A percentile compares a stretch with the other conserved stretches of the same genome.
phyloP scores from a whole-genome alignment of 148 eudicot genomes.

The Drosera capensis region DNA sequence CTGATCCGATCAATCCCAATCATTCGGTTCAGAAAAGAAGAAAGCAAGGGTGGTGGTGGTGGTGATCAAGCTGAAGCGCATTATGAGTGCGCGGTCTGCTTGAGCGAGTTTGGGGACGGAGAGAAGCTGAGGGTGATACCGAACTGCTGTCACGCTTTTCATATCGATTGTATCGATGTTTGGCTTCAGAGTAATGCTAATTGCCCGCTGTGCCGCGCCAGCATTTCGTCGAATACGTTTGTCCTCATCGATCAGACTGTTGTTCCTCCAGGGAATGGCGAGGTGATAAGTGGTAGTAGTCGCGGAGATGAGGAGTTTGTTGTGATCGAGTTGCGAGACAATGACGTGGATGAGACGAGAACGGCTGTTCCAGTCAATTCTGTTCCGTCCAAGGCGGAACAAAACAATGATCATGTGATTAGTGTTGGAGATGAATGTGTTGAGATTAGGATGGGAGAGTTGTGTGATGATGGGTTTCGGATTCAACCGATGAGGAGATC shows the following conservation, averaged over 20 bases:
- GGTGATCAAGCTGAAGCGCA: slow-evolving; percentile 2
- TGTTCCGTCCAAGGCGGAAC: slow-evolving; percentile 7
- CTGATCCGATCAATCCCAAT: slow-evolving; percentile 63
- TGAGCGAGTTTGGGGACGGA: slow-evolving; percentile 49
- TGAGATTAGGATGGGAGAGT: slow-evolving; percentile 32
- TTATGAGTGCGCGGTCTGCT: slow-evolving; percentile 66
- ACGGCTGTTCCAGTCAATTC: slow-evolving; percentile 8
- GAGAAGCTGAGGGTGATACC: slow-evolving; percentile 71
- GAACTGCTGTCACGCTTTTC: slow-evolving; percentile 62
- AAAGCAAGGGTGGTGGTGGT: background rate
- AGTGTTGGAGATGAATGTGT: slow-evolving; percentile 80
- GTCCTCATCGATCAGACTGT: slow-evolving; percentile 5
- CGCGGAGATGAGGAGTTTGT: slow-evolving; percentile 49
- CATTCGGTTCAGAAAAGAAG: slow-evolving; percentile 22
- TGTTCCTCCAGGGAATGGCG: slow-evolving; percentile 11
- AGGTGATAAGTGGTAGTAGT: slow-evolving; percentile 6
- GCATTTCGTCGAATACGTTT: slow-evolving; percentile 26
- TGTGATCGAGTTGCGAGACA: slow-evolving; percentile 53
- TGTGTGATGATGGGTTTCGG: slow-evolving; percentile 26
- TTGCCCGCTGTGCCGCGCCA: slow-evolving; percentile 73
- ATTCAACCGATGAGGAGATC: slow-evolving; percentile 73
- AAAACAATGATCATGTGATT: slow-evolving; percentile 16
- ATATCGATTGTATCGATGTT: slow-evolving; percentile 83
- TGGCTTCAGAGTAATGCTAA: slow-evolving; percentile 77
- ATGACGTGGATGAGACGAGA: slow-evolving; percentile 14